Evolutionary conservation across 1,139 yeast genomes (phyloP).

Genomic region (Lizanozyma gosingica): DNA sequence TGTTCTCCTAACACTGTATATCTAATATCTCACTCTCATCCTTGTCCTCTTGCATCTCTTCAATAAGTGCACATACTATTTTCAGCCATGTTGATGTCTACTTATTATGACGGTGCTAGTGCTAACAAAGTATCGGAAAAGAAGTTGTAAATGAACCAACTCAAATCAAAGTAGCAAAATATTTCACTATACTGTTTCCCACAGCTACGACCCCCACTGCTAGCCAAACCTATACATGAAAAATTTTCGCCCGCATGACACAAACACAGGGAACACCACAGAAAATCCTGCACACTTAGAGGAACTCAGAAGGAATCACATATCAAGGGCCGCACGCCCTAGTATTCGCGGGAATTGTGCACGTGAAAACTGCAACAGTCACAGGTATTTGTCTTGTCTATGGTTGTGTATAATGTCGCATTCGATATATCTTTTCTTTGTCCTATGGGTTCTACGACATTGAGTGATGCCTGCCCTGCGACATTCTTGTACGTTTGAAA

Average conservation of each 20-base stretch:
- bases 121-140: not conserved
- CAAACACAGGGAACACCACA: no score
- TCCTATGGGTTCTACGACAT: no score
- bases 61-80: slow-evolving; percentile 28
- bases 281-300: no score
- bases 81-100: slow-evolving; percentile 32
- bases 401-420: not conserved
- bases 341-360: slow-evolving; percentile 1
- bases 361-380: slow-evolving; percentile 2
- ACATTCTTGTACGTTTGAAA: slow-evolving; percentile 3
- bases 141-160: not conserved
- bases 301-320: not conserved
- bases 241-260: not conserved
- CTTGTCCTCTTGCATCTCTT: slow-evolving; percentile 1
- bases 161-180: not conserved
- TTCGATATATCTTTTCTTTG: no score
- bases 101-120: not conserved
- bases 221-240: no score
- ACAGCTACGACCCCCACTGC: no score
- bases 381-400: not conserved
- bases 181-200: not conserved
- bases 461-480: no score
- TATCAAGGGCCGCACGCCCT: not conserved
- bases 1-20: no score
- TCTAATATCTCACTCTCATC: no score